A percentile compares a stretch with the other conserved stretches of the same genome.
phyloP scores from a whole-genome alignment of 176 grass and related monocot species.

The Thalia dealbata region DNA sequence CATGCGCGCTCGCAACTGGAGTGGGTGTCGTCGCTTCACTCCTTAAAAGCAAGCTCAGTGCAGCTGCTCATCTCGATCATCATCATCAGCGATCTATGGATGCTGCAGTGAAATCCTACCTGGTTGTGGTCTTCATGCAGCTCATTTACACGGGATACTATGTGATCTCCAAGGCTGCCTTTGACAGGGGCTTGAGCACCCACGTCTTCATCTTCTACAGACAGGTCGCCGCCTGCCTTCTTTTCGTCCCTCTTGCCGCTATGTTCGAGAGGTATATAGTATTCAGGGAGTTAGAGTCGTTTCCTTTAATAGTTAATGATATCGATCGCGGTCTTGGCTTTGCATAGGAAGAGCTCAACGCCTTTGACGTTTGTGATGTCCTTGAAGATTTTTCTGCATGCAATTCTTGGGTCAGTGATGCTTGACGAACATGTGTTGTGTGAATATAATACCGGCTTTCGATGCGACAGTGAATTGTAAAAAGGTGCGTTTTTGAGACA shows the following conservation, averaged over 20 bases:
- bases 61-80: too few relatives aligned
- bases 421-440: too few relatives aligned
- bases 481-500: background rate
- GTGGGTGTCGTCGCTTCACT: background rate
- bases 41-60: background rate
- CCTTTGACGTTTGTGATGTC: background rate
- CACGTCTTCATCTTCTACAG: slow-evolving; percentile 79
- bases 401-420: background rate
- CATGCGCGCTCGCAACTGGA: background rate
- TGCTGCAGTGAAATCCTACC: slow-evolving; percentile 42
- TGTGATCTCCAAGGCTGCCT: slow-evolving; percentile 54
- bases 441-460: too few relatives aligned
- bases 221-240: slow-evolving; percentile 35
- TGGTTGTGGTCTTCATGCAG: slow-evolving; percentile 50
- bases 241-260: slow-evolving; percentile 40
- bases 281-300: background rate
- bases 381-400: slow-evolving; percentile 4
- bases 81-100: background rate
- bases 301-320: background rate
- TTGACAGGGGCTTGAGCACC: slow-evolving; percentile 50
- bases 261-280: slow-evolving; percentile 20
- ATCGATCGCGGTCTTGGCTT: background rate
- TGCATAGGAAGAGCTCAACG: background rate
- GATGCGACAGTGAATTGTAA: background rate
- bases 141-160: slow-evolving; percentile 50